Evolutionary conservation across 139 green algal genomes (phyloP).

Genomic region (Ettlia oleoabundans): DNA sequence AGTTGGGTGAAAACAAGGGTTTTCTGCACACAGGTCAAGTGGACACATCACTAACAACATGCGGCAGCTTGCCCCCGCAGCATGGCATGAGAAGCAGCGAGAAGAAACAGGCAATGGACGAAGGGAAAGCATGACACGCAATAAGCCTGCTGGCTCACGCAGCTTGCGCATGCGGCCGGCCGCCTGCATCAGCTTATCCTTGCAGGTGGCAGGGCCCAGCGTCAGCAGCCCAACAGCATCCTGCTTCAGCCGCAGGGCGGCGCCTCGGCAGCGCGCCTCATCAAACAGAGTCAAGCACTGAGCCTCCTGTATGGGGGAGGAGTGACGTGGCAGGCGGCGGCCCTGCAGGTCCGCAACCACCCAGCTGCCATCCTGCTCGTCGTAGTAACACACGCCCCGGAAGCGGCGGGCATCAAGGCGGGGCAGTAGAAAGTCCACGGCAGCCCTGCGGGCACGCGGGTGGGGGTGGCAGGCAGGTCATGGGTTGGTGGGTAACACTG

Average conservation of each 20-base stretch:
- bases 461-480: neutral
- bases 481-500: too few relatives aligned
- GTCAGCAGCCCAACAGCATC: constrained; percentile 65
- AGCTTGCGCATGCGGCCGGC: constrained; percentile 22
- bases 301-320: constrained; percentile 49
- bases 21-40: too few relatives aligned
- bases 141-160: too few relatives aligned
- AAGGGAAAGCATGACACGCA: too few relatives aligned
- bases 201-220: constrained; percentile 53
- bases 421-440: constrained; percentile 34
- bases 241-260: constrained; percentile 49
- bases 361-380: constrained; percentile 33
- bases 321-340: constrained; percentile 23
- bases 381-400: constrained; percentile 56
- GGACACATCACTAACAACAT: too few relatives aligned
- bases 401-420: constrained; percentile 29
- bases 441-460: too few relatives aligned
- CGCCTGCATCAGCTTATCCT: constrained; percentile 72
- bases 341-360: constrained; percentile 40
- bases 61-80: too few relatives aligned
- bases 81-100: too few relatives aligned
- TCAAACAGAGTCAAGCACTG: constrained; percentile 62
- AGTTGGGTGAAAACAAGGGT: too few relatives aligned
- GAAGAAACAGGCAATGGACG: too few relatives aligned
- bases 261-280: constrained; percentile 59